Evolutionary conservation across 495 filamentous ascomycete species (phyloP), one percentile per base, ranked within the genome.

Genomic region (Ascodesmis nigricans): DNA sequence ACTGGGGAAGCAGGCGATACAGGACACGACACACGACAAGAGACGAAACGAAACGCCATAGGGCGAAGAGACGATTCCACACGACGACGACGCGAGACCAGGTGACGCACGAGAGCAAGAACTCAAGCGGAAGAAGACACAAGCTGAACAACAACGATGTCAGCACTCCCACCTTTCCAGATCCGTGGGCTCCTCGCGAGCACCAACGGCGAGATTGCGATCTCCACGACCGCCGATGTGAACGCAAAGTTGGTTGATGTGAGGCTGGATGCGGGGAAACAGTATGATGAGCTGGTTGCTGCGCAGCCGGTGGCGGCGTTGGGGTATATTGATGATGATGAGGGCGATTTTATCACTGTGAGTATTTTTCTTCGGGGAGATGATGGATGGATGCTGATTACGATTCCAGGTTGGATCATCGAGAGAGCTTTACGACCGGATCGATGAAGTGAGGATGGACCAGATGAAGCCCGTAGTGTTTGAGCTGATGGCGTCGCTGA

Each of bases 311-410:
- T 56, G 21, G 62, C 64, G 8, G 55, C 53, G 17, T 38, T 69
- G 34, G 65, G 54, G 8, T 69, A 69, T 47, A 19, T 59, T 10
- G 66, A 69, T 42, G 62, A 66, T 22, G 65, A 68, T 40, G 63
- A 66, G 42, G 63, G 56, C 1, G 62, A 65, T 34, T 42, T 58
- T 26, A 68, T 69, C 33, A 66, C 57, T 10, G 66, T 67, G 45
- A 53, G 61, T 47, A 32, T 15, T 21, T 32, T 24, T 11, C 23
- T 21, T 35, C 39, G 15, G 30, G 15, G 17, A 42, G 49, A 43
- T 30, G 11, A 34, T 21, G 21, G 32, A 36, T 27, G 23, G 28
- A 24, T 44, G 41, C 44, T 35, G 36, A 22, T 13, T 25, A 16
- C 26, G 1, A 19, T 36, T 31, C 11, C 21, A 52, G 48, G 47